Evolutionary conservation across 257 asterid species (phyloP).

Genomic region (Craterostigma plantagineum): DNA sequence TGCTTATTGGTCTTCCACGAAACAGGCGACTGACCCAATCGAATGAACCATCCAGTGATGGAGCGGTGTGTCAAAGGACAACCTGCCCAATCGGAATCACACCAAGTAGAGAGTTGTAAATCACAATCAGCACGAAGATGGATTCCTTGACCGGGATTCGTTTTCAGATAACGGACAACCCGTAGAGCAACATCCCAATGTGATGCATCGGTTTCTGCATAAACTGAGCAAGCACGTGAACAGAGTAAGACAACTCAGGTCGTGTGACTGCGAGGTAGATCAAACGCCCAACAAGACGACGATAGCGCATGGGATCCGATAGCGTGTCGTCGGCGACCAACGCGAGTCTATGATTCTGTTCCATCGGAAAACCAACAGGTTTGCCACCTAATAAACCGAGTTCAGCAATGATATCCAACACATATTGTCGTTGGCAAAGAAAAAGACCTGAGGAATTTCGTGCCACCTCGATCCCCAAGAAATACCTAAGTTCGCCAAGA

Average conservation of each 20-base stretch:
- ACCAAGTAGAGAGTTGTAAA: neutral
- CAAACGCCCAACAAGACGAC: neutral
- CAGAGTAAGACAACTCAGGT: neutral
- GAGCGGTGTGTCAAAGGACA: neutral
- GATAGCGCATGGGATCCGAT: neutral
- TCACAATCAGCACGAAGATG: neutral
- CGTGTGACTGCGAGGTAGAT: neutral
- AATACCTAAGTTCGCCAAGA: constrained; percentile 3
- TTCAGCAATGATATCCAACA: constrained; percentile 1
- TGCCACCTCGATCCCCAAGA: constrained; percentile 5
- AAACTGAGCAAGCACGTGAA: neutral
- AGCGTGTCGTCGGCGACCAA: neutral
- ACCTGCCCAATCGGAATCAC: neutral
- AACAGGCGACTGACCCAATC: neutral
- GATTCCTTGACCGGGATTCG: neutral
- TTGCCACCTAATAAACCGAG: neutral
- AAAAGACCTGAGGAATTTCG: neutral
- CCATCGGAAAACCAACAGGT: neutral
- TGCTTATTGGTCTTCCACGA: neutral
- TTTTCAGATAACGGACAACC: neutral
- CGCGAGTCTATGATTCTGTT: neutral
- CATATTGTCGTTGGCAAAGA: neutral
- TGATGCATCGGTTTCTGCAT: neutral
- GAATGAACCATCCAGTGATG: neutral
- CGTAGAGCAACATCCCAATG: neutral